Evolutionary conservation across 805 yeast genomes (phyloP).

Genomic region (Zygoascus flipseniorum): DNA sequence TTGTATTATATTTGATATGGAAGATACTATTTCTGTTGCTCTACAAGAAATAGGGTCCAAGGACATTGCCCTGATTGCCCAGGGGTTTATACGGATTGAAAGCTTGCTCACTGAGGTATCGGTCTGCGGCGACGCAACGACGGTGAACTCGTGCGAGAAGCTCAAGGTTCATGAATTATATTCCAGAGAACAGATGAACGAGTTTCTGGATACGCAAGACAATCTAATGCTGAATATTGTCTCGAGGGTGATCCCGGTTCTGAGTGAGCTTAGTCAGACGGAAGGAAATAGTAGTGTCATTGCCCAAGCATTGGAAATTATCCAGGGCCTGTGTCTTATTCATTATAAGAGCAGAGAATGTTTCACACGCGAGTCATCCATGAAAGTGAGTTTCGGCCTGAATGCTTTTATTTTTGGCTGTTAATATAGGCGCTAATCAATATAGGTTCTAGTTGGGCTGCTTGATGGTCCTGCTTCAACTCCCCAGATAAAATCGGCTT

Average conservation of each 20-base stretch:
- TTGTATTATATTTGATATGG: background rate
- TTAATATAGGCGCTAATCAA: background rate
- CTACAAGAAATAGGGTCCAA: background rate
- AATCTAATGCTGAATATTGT: slow-evolving; percentile 44
- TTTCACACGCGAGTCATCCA: slow-evolving; percentile 39
- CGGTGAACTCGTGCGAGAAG: background rate
- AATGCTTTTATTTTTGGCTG: background rate
- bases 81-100: background rate
- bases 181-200: background rate
- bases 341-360: slow-evolving; percentile 48
- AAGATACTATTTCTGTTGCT: background rate
- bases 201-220: slow-evolving; percentile 34
- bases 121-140: background rate
- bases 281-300: background rate
- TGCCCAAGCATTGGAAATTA: slow-evolving; percentile 27
- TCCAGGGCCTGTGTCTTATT: slow-evolving; percentile 53
- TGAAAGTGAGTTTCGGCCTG: slow-evolving; percentile 24
- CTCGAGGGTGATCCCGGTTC: slow-evolving; percentile 27
- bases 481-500: slow-evolving; percentile 28
- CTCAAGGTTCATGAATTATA: background rate
- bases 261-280: slow-evolving; percentile 12
- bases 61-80: background rate
- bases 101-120: background rate
- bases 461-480: slow-evolving; percentile 8
- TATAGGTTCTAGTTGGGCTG: background rate